Conservation (phyloP, 352 stramenopile genomes). For the Globisporangium iwayamae region DNA sequence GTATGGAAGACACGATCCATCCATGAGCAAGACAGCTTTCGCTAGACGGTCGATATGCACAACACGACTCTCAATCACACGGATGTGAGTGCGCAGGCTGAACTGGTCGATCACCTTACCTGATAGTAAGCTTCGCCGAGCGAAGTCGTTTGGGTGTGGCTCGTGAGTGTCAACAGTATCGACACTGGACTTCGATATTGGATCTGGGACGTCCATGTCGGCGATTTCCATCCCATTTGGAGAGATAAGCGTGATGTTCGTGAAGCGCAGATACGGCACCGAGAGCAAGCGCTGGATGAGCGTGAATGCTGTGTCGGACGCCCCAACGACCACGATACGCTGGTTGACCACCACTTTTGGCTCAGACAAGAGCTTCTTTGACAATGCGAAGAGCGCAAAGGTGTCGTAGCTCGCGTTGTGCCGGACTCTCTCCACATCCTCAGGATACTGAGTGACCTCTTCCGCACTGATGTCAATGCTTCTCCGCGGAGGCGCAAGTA, state of each 20-base stretch:
- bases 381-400: conserved; percentile 84
- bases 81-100: conserved; percentile 57
- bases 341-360: conserved; percentile 81
- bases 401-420: conserved; percentile 21
- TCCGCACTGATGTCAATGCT: conserved; percentile 40
- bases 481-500: conserved; percentile 54
- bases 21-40: conserved; percentile 69
- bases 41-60: conserved; percentile 68
- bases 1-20: conserved; percentile 82
- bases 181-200: not conserved
- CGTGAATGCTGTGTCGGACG: conserved; percentile 75
- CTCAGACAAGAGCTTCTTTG: conserved; percentile 83
- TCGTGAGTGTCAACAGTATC: conserved; percentile 4
- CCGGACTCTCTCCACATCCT: conserved; percentile 29
- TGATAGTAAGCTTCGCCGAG: conserved; percentile 41
- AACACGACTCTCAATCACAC: conserved; percentile 54
- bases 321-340: conserved; percentile 84
- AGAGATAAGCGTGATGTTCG: conserved; percentile 83
- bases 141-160: conserved; percentile 37
- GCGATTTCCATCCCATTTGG: conserved; percentile 58
- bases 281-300: conserved; percentile 70
- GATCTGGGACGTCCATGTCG: conserved; percentile 18
- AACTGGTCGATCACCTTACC: conserved; percentile 48
- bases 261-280: conserved; percentile 84
- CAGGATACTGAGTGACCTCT: conserved; percentile 41